Evolutionary conservation across 2,329 filamentous ascomycete genomes (phyloP), one percentile per base, ranked within the genome.

Genomic region (Didymella keratinophila): DNA sequence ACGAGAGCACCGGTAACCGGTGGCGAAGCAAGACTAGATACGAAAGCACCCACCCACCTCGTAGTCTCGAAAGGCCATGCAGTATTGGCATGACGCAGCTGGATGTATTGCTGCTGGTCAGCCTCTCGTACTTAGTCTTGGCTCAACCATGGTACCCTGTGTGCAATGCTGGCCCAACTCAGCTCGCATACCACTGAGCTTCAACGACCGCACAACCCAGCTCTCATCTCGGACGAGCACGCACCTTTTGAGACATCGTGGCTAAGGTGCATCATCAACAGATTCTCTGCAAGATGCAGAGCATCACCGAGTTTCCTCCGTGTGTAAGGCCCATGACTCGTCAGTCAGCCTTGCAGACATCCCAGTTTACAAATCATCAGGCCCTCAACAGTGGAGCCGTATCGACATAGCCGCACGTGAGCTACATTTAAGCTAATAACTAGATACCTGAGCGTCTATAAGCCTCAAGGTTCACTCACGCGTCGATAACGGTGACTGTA

Each of bases 341-440:
- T 14, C 28, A 43, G 48, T 48, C 48, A 57, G 54, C 48, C 54
- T 47, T 47, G 36, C 43, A 25, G 28, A 23, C 4, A 9, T 34
- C 16, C 25, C 30, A 21, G 47, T 28, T 27, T n/a, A 27, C 42
- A 12, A 51, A 41, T 34, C 48, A 32, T 52, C 18, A 53, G 49
- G 55, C 55, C 3, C 30, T 39, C 55, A 32, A 41, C 16, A 12
- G 5, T 16, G 23, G 49, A 49, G 55, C 55, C 49, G 55, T 34
- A 58, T 45, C 49, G 48, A 41, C 23, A 39, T 11, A 27, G 25
- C 23, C 28, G 14, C 49, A 45, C 39, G 49, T 49, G 55, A 58
- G 44, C 48, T 21, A 21, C 12, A 9, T 39, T 7, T 14, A 34
- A 44, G 28, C 54, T 36, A 51, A 57, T 57, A 23, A 39, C 5